These are phyloP conservation scores for Mortierella sp. DNA, from an alignment of 371 early-diverging fungal species.

Conservation along the genomic window DNA sequence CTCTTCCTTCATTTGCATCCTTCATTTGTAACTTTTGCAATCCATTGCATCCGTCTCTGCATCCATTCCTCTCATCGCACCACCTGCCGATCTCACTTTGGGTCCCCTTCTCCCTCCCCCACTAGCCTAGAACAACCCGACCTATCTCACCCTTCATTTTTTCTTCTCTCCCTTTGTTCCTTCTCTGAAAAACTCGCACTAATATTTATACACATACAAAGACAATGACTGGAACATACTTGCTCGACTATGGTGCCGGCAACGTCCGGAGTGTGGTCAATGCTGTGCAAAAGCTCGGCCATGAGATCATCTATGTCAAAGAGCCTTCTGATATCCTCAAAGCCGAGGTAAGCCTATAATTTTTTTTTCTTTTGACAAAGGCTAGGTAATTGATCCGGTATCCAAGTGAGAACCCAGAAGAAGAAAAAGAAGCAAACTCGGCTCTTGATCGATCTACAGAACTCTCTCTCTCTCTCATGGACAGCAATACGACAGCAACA, in stretches of 20 bases:
- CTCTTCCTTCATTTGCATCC: too few species aligned
- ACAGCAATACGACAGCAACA: too few species aligned
- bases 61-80: background rate
- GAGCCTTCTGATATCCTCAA: slow-evolving; percentile 81
- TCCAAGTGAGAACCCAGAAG: too few species aligned
- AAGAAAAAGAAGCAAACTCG: too few species aligned
- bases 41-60: background rate
- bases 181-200: background rate
- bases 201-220: background rate
- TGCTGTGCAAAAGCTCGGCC: slow-evolving; percentile 90
- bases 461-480: too few species aligned
- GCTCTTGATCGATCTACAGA: background rate
- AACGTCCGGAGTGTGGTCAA: slow-evolving; percentile 97
- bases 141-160: background rate
- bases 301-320: slow-evolving; percentile 81
- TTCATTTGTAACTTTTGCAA: too few species aligned
- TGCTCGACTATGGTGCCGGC: slow-evolving; percentile 98
- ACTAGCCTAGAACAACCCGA: background rate
- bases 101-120: background rate
- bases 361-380: background rate
- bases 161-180: background rate
- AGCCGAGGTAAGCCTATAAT: slow-evolving; percentile 82
- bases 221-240: slow-evolving; percentile 71
- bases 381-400: too few species aligned
- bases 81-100: background rate